Percentiles rank a stretch among this genome's conserved stretches.
Conservation (phyloP, 768 basidiomycete genomes). For the Cystoderma amianthinum region DNA sequence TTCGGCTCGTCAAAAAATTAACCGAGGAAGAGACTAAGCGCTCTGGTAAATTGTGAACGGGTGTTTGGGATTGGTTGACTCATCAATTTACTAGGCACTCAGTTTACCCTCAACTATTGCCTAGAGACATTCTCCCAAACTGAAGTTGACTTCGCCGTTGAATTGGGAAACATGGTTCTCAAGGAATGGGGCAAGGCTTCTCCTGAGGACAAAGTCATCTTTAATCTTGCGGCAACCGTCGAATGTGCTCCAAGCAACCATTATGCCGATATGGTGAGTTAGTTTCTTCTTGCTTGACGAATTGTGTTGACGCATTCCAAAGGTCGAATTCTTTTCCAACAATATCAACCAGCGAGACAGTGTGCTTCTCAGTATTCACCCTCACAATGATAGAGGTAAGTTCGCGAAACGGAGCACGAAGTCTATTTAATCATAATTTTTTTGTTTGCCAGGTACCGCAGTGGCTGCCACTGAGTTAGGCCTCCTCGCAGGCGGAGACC, state of each 20-base stretch:
- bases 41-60: conserved; percentile 73
- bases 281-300: background rate
- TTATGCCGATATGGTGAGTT: conserved; percentile 85
- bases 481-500: conserved; percentile 90
- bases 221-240: conserved; percentile 97
- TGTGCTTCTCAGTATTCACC: conserved; percentile 85
- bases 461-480: conserved; percentile 94
- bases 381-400: conserved; percentile 92
- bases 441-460: conserved; percentile 59
- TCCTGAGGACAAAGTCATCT: conserved; percentile 83
- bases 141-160: conserved; percentile 89
- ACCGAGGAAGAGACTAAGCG: conserved; percentile 69
- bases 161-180: conserved; percentile 92
- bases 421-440: conserved; percentile 5
- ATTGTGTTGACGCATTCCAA: conserved; percentile 5
- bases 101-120: conserved; percentile 49
- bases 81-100: conserved; percentile 2
- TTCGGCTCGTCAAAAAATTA: conserved; percentile 76
- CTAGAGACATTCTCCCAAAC: conserved; percentile 99
- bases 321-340: conserved; percentile 93
- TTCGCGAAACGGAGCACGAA: conserved; percentile 2
- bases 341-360: conserved; percentile 87
- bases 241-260: conserved; percentile 97
- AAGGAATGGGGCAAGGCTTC: conserved; percentile 87
- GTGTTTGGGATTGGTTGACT: background rate